Evolutionary conservation across 176 grass and related monocot genomes (phyloP).

Genomic region (Triticum dicoccoides): DNA sequence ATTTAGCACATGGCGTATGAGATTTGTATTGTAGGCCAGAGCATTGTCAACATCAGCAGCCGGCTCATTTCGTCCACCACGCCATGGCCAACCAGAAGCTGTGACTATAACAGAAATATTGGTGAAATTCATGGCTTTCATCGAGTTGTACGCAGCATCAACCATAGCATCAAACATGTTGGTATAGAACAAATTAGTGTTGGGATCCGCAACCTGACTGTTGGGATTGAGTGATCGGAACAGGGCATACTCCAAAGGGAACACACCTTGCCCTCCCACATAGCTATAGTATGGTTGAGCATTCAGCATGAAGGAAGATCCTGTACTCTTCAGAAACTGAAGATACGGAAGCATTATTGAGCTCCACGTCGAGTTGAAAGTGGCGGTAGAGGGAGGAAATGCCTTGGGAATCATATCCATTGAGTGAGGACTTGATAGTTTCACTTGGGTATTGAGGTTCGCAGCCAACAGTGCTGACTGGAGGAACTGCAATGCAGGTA

Average conservation of each 20-base stretch:
- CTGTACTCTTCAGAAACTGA: constrained; percentile 75
- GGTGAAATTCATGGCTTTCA: constrained; percentile 89
- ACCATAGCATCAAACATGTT: constrained; percentile 99
- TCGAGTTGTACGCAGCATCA: constrained; percentile 85
- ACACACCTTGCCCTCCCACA: constrained; percentile 75
- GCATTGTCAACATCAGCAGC: constrained; percentile 95
- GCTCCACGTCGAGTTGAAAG: constrained; percentile 93
- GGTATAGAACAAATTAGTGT: constrained; percentile 80
- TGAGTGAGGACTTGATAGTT: constrained; percentile 76
- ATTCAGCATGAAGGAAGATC: constrained; percentile 92
- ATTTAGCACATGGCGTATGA: constrained; percentile 83
- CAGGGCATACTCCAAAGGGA: constrained; percentile 87
- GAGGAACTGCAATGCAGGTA: constrained; percentile 88
- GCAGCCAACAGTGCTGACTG: constrained; percentile 86
- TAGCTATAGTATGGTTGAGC: constrained; percentile 93
- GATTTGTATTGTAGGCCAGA: constrained; percentile 89
- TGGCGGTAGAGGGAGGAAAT: constrained; percentile 87
- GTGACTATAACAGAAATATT: constrained; percentile 82
- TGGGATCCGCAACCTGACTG: constrained; percentile 83
- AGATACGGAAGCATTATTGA: constrained; percentile 74
- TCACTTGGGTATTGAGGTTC: constrained; percentile 86
- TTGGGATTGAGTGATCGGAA: constrained; percentile 73
- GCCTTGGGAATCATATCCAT: constrained; percentile 75
- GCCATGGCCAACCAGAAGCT: constrained; percentile 89
- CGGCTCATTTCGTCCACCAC: constrained; percentile 67